Conservation (phyloP, 768 basidiomycete species). For the Galerina sulciceps region DNA sequence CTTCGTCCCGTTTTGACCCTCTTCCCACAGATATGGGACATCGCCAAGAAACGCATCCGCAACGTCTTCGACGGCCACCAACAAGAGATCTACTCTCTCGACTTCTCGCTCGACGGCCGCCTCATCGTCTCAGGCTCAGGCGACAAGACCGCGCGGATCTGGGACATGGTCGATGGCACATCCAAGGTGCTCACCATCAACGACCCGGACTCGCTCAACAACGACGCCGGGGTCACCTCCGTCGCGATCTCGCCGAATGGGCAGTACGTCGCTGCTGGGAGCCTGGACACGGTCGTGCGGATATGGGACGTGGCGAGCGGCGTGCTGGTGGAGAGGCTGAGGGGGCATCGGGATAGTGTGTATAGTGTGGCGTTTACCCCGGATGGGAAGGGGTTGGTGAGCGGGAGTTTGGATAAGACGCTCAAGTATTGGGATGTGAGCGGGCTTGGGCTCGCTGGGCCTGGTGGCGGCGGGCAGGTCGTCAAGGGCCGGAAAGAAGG, state of each 20-base stretch:
- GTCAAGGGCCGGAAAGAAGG: slow-evolving; percentile 53
- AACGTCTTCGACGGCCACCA: slow-evolving; percentile 87
- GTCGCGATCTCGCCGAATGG: slow-evolving; percentile 83
- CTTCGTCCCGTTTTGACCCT: background rate
- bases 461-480: background rate
- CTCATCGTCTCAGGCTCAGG: slow-evolving; percentile 91
- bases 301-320: slow-evolving; percentile 80
- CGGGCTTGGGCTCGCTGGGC: slow-evolving; percentile 58
- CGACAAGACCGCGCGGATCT: slow-evolving; percentile 55
- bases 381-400: slow-evolving; percentile 88
- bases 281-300: slow-evolving; percentile 76
- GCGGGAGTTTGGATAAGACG: slow-evolving; percentile 89
- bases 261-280: slow-evolving; percentile 65
- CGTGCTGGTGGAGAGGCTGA: slow-evolving; percentile 68
- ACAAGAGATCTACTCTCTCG: slow-evolving; percentile 93
- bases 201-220: slow-evolving; percentile 51
- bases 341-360: slow-evolving; percentile 84
- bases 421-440: slow-evolving; percentile 89
- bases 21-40: slow-evolving; percentile 93
- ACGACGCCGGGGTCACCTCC: slow-evolving; percentile 47
- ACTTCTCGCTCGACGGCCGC: slow-evolving; percentile 86
- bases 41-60: slow-evolving; percentile 76
- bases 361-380: slow-evolving; percentile 93
- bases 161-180: slow-evolving; percentile 45
- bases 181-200: slow-evolving; percentile 52